Conservation (phyloP, 768 basidiomycete genomes). For the Hygrophoropsis aurantiaca region DNA sequence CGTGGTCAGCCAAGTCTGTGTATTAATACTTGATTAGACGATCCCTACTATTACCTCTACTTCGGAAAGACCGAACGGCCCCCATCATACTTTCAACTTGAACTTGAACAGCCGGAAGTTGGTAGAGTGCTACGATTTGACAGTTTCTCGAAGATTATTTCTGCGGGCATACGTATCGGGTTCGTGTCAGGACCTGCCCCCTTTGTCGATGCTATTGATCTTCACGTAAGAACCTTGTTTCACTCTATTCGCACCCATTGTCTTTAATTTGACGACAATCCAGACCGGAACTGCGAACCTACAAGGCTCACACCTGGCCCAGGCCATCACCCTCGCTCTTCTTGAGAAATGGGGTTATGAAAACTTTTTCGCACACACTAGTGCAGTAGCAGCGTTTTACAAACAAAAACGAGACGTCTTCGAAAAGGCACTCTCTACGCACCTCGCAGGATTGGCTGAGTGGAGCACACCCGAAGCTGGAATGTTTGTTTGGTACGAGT, state of each 20-base stretch:
- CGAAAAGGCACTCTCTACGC: constrained; percentile 68
- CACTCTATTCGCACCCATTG: constrained; percentile 10
- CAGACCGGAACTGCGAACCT: constrained; percentile 70
- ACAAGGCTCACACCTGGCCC: constrained; percentile 63
- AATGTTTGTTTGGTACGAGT: constrained; percentile 84
- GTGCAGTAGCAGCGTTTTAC: constrained; percentile 72
- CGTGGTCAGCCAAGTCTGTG: background rate
- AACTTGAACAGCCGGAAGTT: constrained; percentile 60
- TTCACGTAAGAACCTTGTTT: constrained; percentile 48
- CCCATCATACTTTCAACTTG: constrained; percentile 81
- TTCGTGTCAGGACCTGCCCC: constrained; percentile 74
- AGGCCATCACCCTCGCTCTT: constrained; percentile 58
- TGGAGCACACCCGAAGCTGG: constrained; percentile 74
- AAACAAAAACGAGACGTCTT: constrained; percentile 73
- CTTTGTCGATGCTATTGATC: constrained; percentile 68
- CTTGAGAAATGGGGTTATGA: constrained; percentile 74
- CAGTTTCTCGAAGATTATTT: constrained; percentile 82
- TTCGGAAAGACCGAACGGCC: constrained; percentile 64
- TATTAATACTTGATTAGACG: constrained; percentile 46
- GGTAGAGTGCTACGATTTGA: constrained; percentile 89
- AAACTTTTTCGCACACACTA: constrained; percentile 69
- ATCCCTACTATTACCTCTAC: constrained; percentile 79
- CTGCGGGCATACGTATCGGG: constrained; percentile 77
- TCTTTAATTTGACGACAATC: background rate
- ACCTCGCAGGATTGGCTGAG: constrained; percentile 77